A percentile compares a stretch with the other conserved stretches of the same genome.
These are phyloP conservation scores for Penicillium desertorum DNA, from an alignment of 495 filamentous ascomycete genomes.

Conservation along the genomic window DNA sequence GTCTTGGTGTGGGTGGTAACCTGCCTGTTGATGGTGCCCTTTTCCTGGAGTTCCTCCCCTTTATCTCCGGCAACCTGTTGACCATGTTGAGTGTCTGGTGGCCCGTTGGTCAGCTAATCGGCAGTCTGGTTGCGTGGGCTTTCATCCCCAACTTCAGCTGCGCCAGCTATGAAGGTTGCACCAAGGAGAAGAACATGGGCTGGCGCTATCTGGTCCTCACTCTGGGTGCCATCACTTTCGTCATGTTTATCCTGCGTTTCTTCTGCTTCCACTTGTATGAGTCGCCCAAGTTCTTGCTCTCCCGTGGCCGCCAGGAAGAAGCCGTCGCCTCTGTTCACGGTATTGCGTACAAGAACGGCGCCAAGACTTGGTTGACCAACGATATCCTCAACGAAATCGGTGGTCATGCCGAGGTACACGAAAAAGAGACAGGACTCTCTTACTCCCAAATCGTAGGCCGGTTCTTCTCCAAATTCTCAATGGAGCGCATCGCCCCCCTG, in stretches of 20 bases:
- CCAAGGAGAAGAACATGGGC: conserved; percentile 65
- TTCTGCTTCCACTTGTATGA: conserved; percentile 77
- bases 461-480: conserved; percentile 56
- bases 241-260: conserved; percentile 70
- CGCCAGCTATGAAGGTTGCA: conserved; percentile 49
- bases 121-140: conserved; percentile 55
- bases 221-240: conserved; percentile 69
- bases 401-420: conserved; percentile 39
- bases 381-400: conserved; percentile 57
- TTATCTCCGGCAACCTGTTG: conserved; percentile 51
- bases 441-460: conserved; percentile 48
- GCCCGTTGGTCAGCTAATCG: conserved; percentile 58
- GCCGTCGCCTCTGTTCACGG: conserved; percentile 69
- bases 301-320: conserved; percentile 66
- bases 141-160: conserved; percentile 56
- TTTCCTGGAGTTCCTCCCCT: conserved; percentile 60
- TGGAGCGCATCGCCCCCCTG: conserved; percentile 52
- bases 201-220: conserved; percentile 77
- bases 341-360: conserved; percentile 54
- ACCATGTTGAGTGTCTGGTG: conserved; percentile 61
- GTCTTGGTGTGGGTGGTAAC: conserved; percentile 62
- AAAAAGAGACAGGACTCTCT: conserved; percentile 35
- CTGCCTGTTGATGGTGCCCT: conserved; percentile 57
- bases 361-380: conserved; percentile 53
- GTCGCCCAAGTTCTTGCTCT: conserved; percentile 78